Evolutionary conservation across 495 filamentous ascomycete species (phyloP).

Genomic region (Hamigera avellanea): DNA sequence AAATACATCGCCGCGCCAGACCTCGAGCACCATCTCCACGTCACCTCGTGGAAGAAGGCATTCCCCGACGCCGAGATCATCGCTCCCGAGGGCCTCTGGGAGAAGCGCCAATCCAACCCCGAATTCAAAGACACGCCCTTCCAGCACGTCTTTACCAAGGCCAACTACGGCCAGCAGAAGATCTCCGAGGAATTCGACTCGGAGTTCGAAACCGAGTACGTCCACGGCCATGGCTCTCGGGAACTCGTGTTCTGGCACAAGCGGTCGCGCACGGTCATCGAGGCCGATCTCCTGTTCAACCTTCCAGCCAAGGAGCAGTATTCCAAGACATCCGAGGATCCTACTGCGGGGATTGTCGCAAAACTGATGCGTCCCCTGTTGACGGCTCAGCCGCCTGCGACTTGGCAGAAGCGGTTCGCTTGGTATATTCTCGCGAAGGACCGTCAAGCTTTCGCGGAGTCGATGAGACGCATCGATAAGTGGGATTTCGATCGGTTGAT

Average conservation of each 20-base stretch:
- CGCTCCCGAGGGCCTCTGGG: constrained; percentile 73
- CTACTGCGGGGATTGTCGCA: constrained; percentile 47
- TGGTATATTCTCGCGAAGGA: constrained; percentile 64
- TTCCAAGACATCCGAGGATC: constrained; percentile 43
- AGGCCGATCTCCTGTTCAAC: constrained; percentile 90
- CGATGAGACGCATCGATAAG: constrained; percentile 50
- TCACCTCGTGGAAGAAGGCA: constrained; percentile 68
- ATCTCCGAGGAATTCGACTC: constrained; percentile 69
- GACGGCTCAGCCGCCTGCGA: constrained; percentile 44
- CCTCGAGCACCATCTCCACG: constrained; percentile 85
- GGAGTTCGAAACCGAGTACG: constrained; percentile 81
- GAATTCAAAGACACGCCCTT: constrained; percentile 61
- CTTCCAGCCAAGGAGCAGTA: constrained; percentile 83
- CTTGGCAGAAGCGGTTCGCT: constrained; percentile 65
- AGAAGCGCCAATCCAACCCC: constrained; percentile 62
- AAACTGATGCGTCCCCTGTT: constrained; percentile 50
- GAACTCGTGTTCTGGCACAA: constrained; percentile 82
- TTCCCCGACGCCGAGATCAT: constrained; percentile 72
- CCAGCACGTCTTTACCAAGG: constrained; percentile 50
- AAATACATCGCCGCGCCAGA: constrained; percentile 79
- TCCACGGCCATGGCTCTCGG: constrained; percentile 67
- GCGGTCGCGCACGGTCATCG: constrained; percentile 69
- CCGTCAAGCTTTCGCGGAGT: constrained; percentile 55
- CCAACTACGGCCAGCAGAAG: constrained; percentile 35
- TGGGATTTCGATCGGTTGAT: constrained; percentile 89